Percentiles rank a stretch among this genome's conserved stretches.
Evolutionary conservation across 2,329 filamentous ascomycete species (phyloP).

Genomic region (Keithomyces neogunnii): DNA sequence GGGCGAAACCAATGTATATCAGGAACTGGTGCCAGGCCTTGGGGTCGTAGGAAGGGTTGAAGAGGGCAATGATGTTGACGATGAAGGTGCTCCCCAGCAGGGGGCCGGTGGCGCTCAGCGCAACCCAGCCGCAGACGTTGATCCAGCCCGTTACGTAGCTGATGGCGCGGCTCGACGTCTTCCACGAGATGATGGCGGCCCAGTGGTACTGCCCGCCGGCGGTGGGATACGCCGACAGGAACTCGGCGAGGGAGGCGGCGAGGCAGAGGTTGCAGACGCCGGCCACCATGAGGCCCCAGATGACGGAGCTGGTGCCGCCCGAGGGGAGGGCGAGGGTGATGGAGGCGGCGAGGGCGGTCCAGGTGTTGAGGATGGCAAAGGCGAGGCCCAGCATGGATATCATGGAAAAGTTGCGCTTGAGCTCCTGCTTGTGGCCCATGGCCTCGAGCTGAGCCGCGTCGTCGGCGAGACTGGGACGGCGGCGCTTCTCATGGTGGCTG

Average conservation of each 20-base stretch:
- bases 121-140: constrained; percentile 64
- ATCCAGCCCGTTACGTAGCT: constrained; percentile 69
- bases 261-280: constrained; percentile 63
- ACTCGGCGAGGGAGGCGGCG: constrained; percentile 62
- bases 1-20: constrained; percentile 58
- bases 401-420: constrained; percentile 41
- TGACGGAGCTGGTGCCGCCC: constrained; percentile 61
- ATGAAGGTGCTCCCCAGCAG: constrained; percentile 60
- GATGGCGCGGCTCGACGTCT: constrained; percentile 50
- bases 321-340: constrained; percentile 50
- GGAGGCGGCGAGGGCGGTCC: constrained; percentile 40
- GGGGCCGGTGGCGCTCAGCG: constrained; percentile 58
- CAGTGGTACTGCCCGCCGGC: constrained; percentile 62
- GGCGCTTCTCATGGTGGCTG: not conserved
- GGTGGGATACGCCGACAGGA: constrained; percentile 54
- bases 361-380: constrained; percentile 41
- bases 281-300: constrained; percentile 59
- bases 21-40: constrained; percentile 65
- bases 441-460: constrained; percentile 33
- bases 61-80: constrained; percentile 54
- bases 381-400: constrained; percentile 39
- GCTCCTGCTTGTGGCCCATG: constrained; percentile 39
- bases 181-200: constrained; percentile 57
- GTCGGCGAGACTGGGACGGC: constrained; percentile 8
- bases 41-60: constrained; percentile 46